Evolutionary conservation across 352 stramenopile genomes (phyloP).

Genomic region (Phytophthora syringae): DNA sequence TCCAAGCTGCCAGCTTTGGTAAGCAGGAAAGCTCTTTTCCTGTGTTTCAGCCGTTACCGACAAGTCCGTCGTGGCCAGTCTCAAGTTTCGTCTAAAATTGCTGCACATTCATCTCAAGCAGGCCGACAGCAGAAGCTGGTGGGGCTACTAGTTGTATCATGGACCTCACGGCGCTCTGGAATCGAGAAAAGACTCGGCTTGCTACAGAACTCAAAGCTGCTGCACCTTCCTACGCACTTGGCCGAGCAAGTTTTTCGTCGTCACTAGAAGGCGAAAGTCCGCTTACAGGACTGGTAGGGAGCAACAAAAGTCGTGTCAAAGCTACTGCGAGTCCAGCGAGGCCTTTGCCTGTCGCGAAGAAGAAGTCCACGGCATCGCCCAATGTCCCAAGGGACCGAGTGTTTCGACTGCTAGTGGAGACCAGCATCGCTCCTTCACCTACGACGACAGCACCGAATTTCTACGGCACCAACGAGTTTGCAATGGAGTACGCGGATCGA

Average conservation of each 20-base stretch:
- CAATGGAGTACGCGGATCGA: conserved; percentile 65
- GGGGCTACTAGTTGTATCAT: conserved; percentile 26
- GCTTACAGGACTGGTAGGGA: neutral
- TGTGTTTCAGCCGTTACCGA: neutral
- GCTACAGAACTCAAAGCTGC: conserved; percentile 14
- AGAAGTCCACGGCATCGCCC: conserved; percentile 4
- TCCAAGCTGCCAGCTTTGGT: too few species aligned
- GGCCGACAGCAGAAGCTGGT: neutral
- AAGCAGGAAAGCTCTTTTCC: too few species aligned
- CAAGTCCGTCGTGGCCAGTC: neutral
- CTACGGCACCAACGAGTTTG: conserved; percentile 63
- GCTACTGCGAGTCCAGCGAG: conserved; percentile 3
- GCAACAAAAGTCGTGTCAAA: conserved; percentile 6
- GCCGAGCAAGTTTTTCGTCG: conserved; percentile 16
- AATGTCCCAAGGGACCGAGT: conserved; percentile 18
- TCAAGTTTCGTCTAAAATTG: neutral
- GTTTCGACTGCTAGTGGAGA: conserved; percentile 48
- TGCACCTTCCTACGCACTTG: neutral
- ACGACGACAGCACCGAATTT: conserved; percentile 15
- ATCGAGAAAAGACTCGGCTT: conserved; percentile 54
- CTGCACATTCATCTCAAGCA: neutral
- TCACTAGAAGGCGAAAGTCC: neutral
- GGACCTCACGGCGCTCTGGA: conserved; percentile 65
- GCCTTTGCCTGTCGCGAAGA: conserved; percentile 9
- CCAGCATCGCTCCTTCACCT: conserved; percentile 32